A percentile compares a stretch with the other conserved stretches of the same genome.
Evolutionary conservation across 2,329 filamentous ascomycete species (phyloP).

Genomic region (Fusarium sp.): DNA sequence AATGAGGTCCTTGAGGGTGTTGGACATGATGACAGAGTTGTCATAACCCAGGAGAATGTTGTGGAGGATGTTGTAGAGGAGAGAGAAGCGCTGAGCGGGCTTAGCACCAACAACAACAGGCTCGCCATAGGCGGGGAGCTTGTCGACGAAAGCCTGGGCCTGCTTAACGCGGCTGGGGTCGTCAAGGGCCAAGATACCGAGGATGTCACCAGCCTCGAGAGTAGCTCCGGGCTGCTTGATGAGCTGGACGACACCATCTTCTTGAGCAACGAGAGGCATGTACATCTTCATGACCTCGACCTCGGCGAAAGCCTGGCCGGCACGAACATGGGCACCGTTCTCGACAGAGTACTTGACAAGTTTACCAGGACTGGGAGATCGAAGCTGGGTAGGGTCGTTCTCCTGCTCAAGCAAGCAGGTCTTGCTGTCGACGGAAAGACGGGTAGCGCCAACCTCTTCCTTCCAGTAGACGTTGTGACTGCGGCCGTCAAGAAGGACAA

Average conservation of each 20-base stretch:
- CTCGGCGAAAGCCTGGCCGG: constrained; percentile 93
- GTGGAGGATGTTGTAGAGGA: constrained; percentile 78
- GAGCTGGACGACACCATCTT: constrained; percentile 95
- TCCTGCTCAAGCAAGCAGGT: constrained; percentile 98
- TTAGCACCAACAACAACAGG: constrained; percentile 91
- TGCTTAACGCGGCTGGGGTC: constrained; percentile 97
- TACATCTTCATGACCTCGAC: constrained; percentile 99
- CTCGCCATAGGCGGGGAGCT: constrained; percentile 85
- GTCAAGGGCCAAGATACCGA: constrained; percentile 95
- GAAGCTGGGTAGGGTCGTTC: constrained; percentile 97
- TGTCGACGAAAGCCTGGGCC: constrained; percentile 90
- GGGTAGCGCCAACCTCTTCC: constrained; percentile 95
- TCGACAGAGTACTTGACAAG: constrained; percentile 98
- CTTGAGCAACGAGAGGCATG: constrained; percentile 95
- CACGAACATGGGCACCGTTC: constrained; percentile 91
- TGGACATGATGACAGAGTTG: constrained; percentile 95
- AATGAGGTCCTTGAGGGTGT: constrained; percentile 87
- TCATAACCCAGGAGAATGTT: constrained; percentile 95
- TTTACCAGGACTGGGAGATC: constrained; percentile 94
- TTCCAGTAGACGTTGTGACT: constrained; percentile 99
- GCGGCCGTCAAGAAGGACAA: constrained; percentile 89
- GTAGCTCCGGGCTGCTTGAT: constrained; percentile 99
- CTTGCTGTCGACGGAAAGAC: constrained; percentile 96
- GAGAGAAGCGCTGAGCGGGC: constrained; percentile 85
- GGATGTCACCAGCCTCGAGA: constrained; percentile 95